A percentile compares a stretch with the other conserved stretches of the same genome.
These are phyloP conservation scores for Apiospora hydei DNA, from an alignment of 2,329 filamentous ascomycete species.

Conservation along the genomic window DNA sequence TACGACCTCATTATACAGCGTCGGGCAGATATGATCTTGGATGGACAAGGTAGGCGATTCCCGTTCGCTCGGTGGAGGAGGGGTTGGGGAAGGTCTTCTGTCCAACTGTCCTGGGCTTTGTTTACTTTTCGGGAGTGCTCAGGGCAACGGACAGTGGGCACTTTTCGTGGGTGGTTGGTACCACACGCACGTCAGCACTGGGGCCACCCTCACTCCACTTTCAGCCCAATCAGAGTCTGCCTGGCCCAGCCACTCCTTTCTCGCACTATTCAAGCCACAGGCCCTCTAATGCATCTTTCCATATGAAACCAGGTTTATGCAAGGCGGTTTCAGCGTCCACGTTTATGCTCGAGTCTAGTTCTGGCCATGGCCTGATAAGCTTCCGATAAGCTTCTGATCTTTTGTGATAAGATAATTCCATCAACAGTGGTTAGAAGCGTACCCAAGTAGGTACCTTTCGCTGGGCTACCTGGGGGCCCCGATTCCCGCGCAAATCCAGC, in stretches of 20 bases:
- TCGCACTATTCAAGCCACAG: background rate
- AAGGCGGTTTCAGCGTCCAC: background rate
- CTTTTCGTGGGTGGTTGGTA: background rate
- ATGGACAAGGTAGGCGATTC: conserved; percentile 21
- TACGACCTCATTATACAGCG: conserved; percentile 20
- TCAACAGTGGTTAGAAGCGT: background rate
- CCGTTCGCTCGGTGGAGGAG: background rate
- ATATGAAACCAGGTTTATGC: conserved; percentile 1
- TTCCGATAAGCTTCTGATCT: conserved; percentile 3
- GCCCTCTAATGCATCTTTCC: background rate
- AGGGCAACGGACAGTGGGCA: too few relatives aligned
- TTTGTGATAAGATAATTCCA: background rate
- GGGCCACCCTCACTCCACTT: background rate
- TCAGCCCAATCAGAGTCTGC: conserved; percentile 6
- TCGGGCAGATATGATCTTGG: conserved; percentile 18
- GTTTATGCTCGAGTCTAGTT: conserved; percentile 8
- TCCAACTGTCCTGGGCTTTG: background rate
- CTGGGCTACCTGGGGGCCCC: background rate
- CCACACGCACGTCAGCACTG: background rate
- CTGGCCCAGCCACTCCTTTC: background rate
- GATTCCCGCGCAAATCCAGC: background rate
- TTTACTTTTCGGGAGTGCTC: conserved; percentile 9
- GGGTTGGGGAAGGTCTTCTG: conserved; percentile 10
- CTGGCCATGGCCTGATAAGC: background rate
- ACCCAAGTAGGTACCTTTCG: background rate